Base-by-base conservation (phyloP, 176 grass and related monocot genomes). In the Cocos nucifera region DNA sequence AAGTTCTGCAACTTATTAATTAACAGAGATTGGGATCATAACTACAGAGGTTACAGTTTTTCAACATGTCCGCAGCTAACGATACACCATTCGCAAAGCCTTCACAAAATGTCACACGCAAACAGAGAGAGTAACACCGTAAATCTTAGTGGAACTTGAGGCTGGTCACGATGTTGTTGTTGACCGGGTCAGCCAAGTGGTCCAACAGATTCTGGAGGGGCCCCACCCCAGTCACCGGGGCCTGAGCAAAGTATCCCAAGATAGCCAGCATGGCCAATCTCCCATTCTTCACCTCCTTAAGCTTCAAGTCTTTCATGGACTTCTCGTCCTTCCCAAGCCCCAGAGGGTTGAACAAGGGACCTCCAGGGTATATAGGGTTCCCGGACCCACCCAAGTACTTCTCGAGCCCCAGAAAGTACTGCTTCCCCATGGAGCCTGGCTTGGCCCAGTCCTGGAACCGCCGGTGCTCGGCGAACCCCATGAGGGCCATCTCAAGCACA, bases 391-490 rank as follows among this genome's bases (percentile, higher is more conserved):
- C 84, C 26, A 97, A 69, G 56, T 61, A 79, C 55, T 88, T 91
- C 78, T 97, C 93, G 0, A 97, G 58, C 17, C 92, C 92, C 7
- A 97, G 75, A 66, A 97, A 97, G 78, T 91, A 91, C 51, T 97
- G 87, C 71, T 85, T 88, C 35, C 81, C 71, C 92, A 97, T 85
- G 51, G 84, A 97, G 0, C 92, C 84, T 3, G 92, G 92, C 15
- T 88, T 88, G 25, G 82, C 79, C 87, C 87, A 97, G 75, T 97
- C 87, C 81, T 97, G 87, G 76, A 88, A 86, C 26, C 92, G 81
- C 61, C 87, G 84, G 87, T 97, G 92, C 84, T 97, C 93, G 0
- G 93, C 93, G 78, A 97, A 97, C 5, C 93, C 93, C 76, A 97
- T 75, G 17, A 97, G 84, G 48, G 81, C 93, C 84, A 97, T 15